Base-by-base conservation (phyloP, 495 filamentous ascomycete genomes). In the Halenospora varia region DNA sequence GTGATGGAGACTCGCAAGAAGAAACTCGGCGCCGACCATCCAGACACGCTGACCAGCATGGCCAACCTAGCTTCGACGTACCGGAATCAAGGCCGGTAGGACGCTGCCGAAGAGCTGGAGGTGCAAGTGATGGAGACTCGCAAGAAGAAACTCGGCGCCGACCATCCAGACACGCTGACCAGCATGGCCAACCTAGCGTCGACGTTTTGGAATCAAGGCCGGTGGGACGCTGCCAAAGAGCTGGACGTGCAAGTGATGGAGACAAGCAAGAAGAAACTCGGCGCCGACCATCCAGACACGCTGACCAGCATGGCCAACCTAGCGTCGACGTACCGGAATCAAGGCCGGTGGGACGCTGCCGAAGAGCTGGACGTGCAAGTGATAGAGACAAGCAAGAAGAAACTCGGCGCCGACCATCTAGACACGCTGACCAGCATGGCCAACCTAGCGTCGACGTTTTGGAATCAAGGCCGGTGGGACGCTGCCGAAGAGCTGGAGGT, bases 271-370 rank as follows among this genome's bases (percentile, higher is more conserved):
- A 65, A 10, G 25, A 61, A 46, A 53, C 67, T 70, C 35, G 70
- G 70, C n/a, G n/a, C 25, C 9, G 71, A 75, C 17, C 68, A 75
- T 60, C 72, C 66, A 23, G 39, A 64, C 47, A 74, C 71, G 40
- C 52, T 74, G 8, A 64, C 51, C 0, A 70, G 59, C 46, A 74
- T 71, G 62, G 19, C 11, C 46, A 70, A 68, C 54, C 65, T 75
- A 10, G 64, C 62, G 20, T 61, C 13, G 13, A 62, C 55, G 24
- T 65, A 70, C 46, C 35, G 55, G 39, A 53, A 54, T 11, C 67
- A 66, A 42, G 70, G 71, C 10, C 65, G 63, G 9, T 71, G 63
- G 58, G 29, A 70, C 26, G 59, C 68, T 25, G 71, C 70, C 2
- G 70, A 73, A 63, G 49, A 62, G 46, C 59, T 73, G 40, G 41